Evolutionary conservation across 1,139 yeast species (phyloP).

Genomic region (Diutina catenulata): DNA sequence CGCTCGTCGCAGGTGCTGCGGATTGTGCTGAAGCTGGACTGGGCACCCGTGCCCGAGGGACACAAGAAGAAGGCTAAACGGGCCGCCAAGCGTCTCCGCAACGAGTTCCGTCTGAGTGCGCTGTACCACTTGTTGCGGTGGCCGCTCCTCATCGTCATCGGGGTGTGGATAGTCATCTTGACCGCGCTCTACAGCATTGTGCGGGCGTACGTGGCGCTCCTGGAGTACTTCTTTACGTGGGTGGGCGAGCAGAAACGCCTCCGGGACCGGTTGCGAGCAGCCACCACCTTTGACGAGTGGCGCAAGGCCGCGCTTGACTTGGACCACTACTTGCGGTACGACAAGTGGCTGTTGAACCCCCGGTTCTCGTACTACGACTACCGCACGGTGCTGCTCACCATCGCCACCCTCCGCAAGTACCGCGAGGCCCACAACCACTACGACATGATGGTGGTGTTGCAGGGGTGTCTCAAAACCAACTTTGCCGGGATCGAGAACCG

Average conservation of each 20-base stretch:
- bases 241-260: slow-evolving; percentile 43
- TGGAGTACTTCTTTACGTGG: slow-evolving; percentile 51
- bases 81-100: slow-evolving; percentile 17
- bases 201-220: slow-evolving; percentile 51
- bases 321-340: slow-evolving; percentile 47
- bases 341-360: slow-evolving; percentile 54
- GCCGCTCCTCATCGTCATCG: slow-evolving; percentile 46
- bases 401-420: slow-evolving; percentile 28
- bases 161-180: slow-evolving; percentile 42
- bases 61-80: slow-evolving; percentile 2
- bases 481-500: slow-evolving; percentile 75
- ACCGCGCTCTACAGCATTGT: slow-evolving; percentile 39
- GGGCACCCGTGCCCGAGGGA: slow-evolving; percentile 44
- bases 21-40: slow-evolving; percentile 52
- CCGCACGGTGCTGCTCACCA: slow-evolving; percentile 41
- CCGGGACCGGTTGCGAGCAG: slow-evolving; percentile 35
- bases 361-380: slow-evolving; percentile 61
- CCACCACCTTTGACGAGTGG: slow-evolving; percentile 53
- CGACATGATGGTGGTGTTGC: slow-evolving; percentile 44
- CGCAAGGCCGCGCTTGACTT: slow-evolving; percentile 41
- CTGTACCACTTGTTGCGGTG: slow-evolving; percentile 50
- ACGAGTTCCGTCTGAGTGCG: slow-evolving; percentile 34
- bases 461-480: slow-evolving; percentile 58
- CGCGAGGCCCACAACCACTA: slow-evolving; percentile 23
- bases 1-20: slow-evolving; percentile 7